Base-by-base conservation (phyloP, 257 asterid genomes). In the Cruciata laevipes region DNA sequence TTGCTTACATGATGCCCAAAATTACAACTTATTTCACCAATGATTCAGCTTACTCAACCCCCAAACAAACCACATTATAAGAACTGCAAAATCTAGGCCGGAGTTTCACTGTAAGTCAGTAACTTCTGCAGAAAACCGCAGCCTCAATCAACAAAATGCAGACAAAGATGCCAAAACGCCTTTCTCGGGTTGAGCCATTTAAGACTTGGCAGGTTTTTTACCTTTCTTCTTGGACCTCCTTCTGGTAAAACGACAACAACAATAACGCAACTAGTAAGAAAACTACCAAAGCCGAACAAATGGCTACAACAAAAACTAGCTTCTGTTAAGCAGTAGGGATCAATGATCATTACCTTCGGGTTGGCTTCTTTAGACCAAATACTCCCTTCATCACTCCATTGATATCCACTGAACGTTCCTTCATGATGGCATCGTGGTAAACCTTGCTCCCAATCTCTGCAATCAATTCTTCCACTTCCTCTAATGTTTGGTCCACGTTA, bases 391-490 rank as follows among this genome's bases (percentile, higher is more conserved):
- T 90, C 82, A 88, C 44, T 40, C 78, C 80, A 30, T 76, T 75
- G 30, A 90, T 83, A 79, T 94, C 92, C 73, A 85, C 81, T 42
- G 89, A 78, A 6, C 87, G 93, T 49, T 88, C 96, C 79, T 63
- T 74, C 65, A 82, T 85, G 82, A 90, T 81, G 65, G 80, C 86
- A 61, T 90, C 99, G 23, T 88, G 96, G 82, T 94, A 90, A 24
- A 90, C 83, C 81, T 83, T 94, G 69, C 95, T 87, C 23, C 99
- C 99, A 21, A 87, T 82, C 76, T 94, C 97, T 65, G 55, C 61
- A 27, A 94, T 82, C 37, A 71, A 69, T 78, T 88, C 99, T 79
- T 94, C 99, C 59, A 90, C 96, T 81, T 94, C 96, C 81, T 94
- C 97, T 76, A 94, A 65, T 17, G 89, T 76, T 68, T 87, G 95